A percentile compares a stretch with the other conserved stretches of the same genome.
These are phyloP conservation scores for Monosporascus sp. DNA, from an alignment of 2,329 filamentous ascomycete genomes.

Conservation along the genomic window DNA sequence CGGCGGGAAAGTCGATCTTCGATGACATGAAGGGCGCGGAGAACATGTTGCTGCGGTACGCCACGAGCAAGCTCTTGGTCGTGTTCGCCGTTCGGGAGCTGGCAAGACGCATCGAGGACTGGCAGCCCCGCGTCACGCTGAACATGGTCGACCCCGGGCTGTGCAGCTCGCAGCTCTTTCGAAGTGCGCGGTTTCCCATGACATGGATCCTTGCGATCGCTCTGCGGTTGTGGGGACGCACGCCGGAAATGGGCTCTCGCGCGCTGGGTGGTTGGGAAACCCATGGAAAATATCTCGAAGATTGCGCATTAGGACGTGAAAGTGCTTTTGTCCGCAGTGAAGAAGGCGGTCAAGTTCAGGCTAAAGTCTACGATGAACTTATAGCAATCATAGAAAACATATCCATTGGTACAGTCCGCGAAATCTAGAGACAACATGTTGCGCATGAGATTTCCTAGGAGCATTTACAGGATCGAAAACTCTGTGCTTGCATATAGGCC, in stretches of 20 bases:
- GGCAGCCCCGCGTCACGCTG: neutral
- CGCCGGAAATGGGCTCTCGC: neutral
- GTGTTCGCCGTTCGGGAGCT: neutral
- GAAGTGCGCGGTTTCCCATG: neutral
- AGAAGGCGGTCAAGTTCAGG: neutral
- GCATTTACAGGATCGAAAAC: too few relatives aligned
- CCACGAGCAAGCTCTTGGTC: neutral
- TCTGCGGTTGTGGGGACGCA: neutral
- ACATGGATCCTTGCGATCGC: neutral
- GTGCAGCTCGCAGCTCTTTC: neutral
- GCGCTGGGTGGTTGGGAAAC: neutral
- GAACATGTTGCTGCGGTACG: neutral
- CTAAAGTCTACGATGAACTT: neutral
- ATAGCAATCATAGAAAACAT: neutral
- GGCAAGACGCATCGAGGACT: neutral
- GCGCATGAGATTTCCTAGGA: too few relatives aligned
- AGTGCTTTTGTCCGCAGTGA: neutral
- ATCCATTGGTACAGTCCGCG: too few relatives aligned
- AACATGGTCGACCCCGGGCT: neutral
- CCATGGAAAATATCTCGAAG: neutral
- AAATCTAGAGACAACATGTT: too few relatives aligned
- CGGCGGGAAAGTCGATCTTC: neutral
- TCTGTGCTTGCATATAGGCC: too few relatives aligned
- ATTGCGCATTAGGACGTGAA: neutral
- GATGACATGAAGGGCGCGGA: neutral